Conservation (phyloP, 2,329 filamentous ascomycete species). For the Zasmidium angulare region DNA sequence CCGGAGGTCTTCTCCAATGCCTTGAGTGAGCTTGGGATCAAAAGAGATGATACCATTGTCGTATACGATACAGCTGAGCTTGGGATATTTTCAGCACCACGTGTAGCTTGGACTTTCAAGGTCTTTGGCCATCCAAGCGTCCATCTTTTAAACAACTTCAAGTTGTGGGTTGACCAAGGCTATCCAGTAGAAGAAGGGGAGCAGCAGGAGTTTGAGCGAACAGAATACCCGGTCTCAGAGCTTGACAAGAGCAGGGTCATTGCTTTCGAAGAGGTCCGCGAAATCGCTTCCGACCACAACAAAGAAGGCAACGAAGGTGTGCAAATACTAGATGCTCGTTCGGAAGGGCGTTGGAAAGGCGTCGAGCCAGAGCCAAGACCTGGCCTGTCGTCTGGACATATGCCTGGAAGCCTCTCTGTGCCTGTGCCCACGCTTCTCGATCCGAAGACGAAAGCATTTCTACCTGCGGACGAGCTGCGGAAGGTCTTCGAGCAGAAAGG, state of each 20-base stretch:
- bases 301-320: conserved; percentile 82
- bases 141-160: conserved; percentile 93
- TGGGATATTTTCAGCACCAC: conserved; percentile 90
- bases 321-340: conserved; percentile 86
- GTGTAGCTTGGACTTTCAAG: conserved; percentile 88
- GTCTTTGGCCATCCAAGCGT: conserved; percentile 88
- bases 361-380: conserved; percentile 81
- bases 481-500: conserved; percentile 78
- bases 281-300: conserved; percentile 71
- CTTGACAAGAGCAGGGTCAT: conserved; percentile 64
- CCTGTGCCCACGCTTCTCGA: conserved; percentile 80
- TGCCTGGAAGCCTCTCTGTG: conserved; percentile 82
- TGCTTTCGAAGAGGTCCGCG: conserved; percentile 77
- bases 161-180: conserved; percentile 83
- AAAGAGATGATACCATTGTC: conserved; percentile 82
- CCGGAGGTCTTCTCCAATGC: conserved; percentile 78
- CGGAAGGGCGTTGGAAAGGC: conserved; percentile 76
- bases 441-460: conserved; percentile 75
- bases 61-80: conserved; percentile 91
- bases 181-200: conserved; percentile 78
- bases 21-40: conserved; percentile 86
- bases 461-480: conserved; percentile 69
- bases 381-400: conserved; percentile 82
- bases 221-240: conserved; percentile 45
- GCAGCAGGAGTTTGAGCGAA: conserved; percentile 49